These are phyloP conservation scores for Echites panduratus DNA, from an alignment of 257 asterid genomes.

Conservation along the genomic window DNA sequence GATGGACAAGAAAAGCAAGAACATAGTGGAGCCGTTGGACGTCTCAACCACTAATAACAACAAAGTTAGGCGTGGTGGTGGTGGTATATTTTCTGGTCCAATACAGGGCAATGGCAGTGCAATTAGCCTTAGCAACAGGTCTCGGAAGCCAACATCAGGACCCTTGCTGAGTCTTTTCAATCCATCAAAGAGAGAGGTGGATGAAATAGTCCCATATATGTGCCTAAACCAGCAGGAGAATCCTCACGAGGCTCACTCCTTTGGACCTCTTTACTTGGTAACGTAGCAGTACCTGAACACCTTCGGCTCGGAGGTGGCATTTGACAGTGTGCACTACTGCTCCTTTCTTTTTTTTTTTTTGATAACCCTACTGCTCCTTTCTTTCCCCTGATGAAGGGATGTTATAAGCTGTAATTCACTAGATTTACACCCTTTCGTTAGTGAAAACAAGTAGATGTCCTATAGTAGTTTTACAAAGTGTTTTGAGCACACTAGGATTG, in stretches of 20 bases:
- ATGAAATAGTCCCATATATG: slow-evolving; percentile 46
- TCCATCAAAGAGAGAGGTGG: slow-evolving; percentile 28
- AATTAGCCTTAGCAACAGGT: slow-evolving; percentile 17
- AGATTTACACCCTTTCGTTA: neutral
- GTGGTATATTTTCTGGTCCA: slow-evolving; percentile 52
- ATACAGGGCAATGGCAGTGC: slow-evolving; percentile 11
- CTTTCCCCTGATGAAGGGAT: no score
- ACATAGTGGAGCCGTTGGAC: slow-evolving; percentile 14
- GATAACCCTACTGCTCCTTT: neutral
- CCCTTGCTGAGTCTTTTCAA: slow-evolving; percentile 40
- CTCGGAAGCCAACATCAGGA: slow-evolving; percentile 45
- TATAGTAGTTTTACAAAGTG: neutral
- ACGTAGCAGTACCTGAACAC: slow-evolving; percentile 36
- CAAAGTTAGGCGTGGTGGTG: slow-evolving; percentile 35
- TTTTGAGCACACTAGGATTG: neutral
- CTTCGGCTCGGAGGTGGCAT: neutral
- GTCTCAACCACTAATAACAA: slow-evolving; percentile 17
- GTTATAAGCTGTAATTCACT: neutral
- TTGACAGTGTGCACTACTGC: no score
- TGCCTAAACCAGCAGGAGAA: slow-evolving; percentile 41
- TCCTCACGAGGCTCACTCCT: slow-evolving; percentile 37
- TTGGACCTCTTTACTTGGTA: slow-evolving; percentile 77
- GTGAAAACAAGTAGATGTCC: neutral
- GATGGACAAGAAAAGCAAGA: slow-evolving; percentile 40
- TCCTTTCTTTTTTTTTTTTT: no score